Base-by-base conservation (phyloP, 1,284 basidiomycete species). In the Inonotus obliquus region DNA sequence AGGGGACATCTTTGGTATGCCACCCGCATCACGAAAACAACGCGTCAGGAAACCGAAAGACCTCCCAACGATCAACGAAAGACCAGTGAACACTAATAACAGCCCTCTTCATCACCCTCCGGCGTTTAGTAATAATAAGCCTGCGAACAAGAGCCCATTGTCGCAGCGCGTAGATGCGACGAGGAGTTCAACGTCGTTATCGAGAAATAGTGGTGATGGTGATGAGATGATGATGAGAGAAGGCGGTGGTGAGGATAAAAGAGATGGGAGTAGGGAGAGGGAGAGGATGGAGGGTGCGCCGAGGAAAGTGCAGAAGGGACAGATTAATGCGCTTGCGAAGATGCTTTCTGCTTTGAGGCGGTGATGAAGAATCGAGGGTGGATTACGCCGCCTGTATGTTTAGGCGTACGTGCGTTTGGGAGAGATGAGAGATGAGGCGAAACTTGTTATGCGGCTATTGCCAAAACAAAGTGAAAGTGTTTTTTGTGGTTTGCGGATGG, bases 301-400 rank as follows among this genome's bases (percentile, higher is more conserved):
- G 66, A 86, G 88, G 79, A 92, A 89, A 77, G 87, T 91, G 70
- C 87, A 89, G 77, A 91, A 86, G 74, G 87, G 86, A 59, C 89
- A 92, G 79, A 91, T 91, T 78, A 87, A 87, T 67, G 82, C 89
- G 41, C 77, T 92, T 68, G 89, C 88, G 65, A 91, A 91, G 82
- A 89, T 92, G 87, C 76, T 92, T 65, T 90, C 86, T 64, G 88
- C 88, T 32, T 44, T 63, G 23, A 35, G 61, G 19, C 57, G 61
- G 25, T 62, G 51, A 61, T 51, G n/a, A n/a, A n/a, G n/a, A n/a
- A 4, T 35, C 9, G 53, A 32, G 32, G 32, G 32, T 32, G 4
- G 32, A 32, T 32, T 32, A 9, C 32, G 32, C n/a, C 52, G 1
- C 32, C n/a, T n/a, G n/a, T n/a, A n/a, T n/a, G n/a, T n/a, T n/a